Evolutionary conservation across 768 basidiomycete genomes (phyloP), one percentile per base, ranked within the genome.

Genomic region (Leccinellum rugosiceps): DNA sequence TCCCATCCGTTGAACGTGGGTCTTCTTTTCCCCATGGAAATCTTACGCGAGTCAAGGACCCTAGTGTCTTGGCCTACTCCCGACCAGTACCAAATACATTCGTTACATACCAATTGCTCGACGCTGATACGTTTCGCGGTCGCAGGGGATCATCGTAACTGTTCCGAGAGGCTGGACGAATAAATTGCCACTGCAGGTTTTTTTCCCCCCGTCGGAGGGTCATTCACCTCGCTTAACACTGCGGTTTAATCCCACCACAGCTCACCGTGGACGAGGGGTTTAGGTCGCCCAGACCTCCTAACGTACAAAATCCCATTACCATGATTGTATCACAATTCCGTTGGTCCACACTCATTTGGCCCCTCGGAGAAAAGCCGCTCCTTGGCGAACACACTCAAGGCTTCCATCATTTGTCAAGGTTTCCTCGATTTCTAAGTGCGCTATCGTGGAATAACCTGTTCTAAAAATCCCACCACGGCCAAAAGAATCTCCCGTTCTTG

Each of bases 341-440:
- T 34, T 44, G 28, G 48, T 4, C 32, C 11, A 10, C 19, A 17
- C 1, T 25, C 23, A 30, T 60, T 45, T 55, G 26, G 49, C 34
- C 17, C 44, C 25, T 6, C 25, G 19, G 31, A 58, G n/a, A 55
- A 41, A 46, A 19, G 43, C 58, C 61, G 61, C 23, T 48, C 34
- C 26, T 41, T 41, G n/a, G 38, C n/a, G 38, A 41, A 41, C 38
- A 10, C 38, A 19, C 38, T 41, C 2, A 19, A 19, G 41, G 41
- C 41, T 14, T 31, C 31, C 31, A 31, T 31, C 31, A 31, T 31
- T 32, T 9, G 31, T 31, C 28, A 28, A 28, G 1, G 28, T 31
- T 41, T 41, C 38, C 4, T 83, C 80, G 23, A 70, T 74, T 43
- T 74, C 78, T 21, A 88, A 58, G 49, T 85, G 75, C 28, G 75